Evolutionary conservation across 2,329 filamentous ascomycete species (phyloP).

Genomic region (Colletotrichum cereale): DNA sequence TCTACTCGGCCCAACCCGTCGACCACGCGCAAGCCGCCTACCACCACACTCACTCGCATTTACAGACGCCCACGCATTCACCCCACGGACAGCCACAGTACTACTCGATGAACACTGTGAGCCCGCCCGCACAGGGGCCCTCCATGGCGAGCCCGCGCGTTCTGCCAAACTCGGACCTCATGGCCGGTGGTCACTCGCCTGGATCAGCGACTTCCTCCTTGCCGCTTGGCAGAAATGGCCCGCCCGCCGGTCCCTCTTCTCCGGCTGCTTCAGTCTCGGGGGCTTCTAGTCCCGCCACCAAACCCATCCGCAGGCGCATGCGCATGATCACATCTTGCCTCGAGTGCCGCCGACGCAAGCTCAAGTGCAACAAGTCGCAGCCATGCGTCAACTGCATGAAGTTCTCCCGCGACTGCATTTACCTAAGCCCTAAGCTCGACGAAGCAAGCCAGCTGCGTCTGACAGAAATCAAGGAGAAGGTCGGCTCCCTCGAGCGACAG

Average conservation of each 20-base stretch:
- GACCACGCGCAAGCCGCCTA: conserved; percentile 29
- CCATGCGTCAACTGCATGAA: conserved; percentile 77
- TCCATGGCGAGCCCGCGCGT: conserved; percentile 36
- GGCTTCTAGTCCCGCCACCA: conserved; percentile 43
- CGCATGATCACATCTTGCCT: conserved; percentile 77
- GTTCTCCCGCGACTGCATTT: conserved; percentile 68
- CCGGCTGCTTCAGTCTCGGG: conserved; percentile 22
- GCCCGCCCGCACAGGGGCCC: conserved; percentile 19
- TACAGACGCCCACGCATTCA: conserved; percentile 28
- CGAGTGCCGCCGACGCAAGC: conserved; percentile 79
- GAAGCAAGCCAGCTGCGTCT: conserved; percentile 76
- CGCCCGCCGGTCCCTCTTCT: conserved; percentile 15
- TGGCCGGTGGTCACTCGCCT: conserved; percentile 33
- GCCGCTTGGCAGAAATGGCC: conserved; percentile 19
- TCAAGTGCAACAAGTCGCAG: conserved; percentile 81
- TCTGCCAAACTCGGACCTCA: conserved; percentile 34
- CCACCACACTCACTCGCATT: conserved; percentile 25
- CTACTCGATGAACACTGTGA: conserved; percentile 35
- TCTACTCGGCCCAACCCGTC: conserved; percentile 29
- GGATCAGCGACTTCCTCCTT: conserved; percentile 29
- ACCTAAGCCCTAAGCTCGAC: conserved; percentile 76
- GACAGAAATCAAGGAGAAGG: conserved; percentile 83
- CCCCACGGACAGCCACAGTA: conserved; percentile 39
- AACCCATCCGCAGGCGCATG: conserved; percentile 69
- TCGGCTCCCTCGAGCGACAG: conserved; percentile 77